These are phyloP conservation scores for Macrophomina phaseolina DNA, from an alignment of 2,329 filamentous ascomycete species.

Conservation along the genomic window DNA sequence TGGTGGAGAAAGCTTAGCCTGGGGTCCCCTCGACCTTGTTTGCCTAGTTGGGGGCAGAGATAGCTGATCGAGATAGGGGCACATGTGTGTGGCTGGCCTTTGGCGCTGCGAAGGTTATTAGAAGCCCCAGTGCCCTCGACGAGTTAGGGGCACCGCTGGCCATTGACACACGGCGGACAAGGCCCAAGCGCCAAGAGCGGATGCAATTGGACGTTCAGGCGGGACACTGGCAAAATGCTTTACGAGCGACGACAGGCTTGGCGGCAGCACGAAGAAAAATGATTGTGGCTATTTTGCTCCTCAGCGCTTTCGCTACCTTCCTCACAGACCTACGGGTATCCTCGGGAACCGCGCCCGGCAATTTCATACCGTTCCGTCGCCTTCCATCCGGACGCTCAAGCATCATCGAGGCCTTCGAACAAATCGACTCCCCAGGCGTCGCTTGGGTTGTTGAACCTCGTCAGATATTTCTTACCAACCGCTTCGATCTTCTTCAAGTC, in stretches of 20 bases:
- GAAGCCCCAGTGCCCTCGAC: not conserved
- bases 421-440: constrained; percentile 48
- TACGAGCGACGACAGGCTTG: not conserved
- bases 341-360: not conserved
- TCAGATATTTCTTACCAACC: constrained; percentile 40
- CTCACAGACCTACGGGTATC: not conserved
- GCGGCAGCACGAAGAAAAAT: not conserved
- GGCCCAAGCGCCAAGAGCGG: not conserved
- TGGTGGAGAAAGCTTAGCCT: constrained; percentile 15
- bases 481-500: constrained; percentile 44
- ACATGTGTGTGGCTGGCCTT: not conserved
- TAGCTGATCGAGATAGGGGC: constrained; percentile 3
- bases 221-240: not conserved
- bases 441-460: constrained; percentile 49
- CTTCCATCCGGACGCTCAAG: constrained; percentile 16
- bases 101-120: not conserved
- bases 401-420: constrained; percentile 50
- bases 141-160: not conserved
- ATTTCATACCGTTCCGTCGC: constrained; percentile 5
- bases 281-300: constrained; percentile 1
- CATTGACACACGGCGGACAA: not conserved
- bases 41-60: not conserved
- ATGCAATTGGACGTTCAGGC: not conserved
- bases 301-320: constrained; percentile 1
- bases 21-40: constrained; percentile 4